Evolutionary conservation across 495 filamentous ascomycete species (phyloP).

Genomic region (Xylaria palmicola): DNA sequence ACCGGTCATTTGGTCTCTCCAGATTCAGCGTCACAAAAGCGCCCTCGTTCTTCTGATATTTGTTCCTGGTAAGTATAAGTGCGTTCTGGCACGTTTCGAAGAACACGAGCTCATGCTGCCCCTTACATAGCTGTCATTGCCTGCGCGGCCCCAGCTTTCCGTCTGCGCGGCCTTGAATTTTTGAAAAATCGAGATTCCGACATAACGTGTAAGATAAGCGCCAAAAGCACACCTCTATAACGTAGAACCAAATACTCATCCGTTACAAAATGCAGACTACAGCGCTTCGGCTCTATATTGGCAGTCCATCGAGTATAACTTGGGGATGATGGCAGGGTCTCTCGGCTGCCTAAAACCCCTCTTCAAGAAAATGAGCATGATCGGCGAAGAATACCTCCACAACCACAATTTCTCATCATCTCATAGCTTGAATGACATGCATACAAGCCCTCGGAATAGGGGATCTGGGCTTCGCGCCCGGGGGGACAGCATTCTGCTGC

Average conservation of each 20-base stretch:
- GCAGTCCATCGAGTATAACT: slow-evolving; percentile 15
- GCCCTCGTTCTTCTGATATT: neutral
- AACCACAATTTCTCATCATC: no score
- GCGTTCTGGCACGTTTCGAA: no score
- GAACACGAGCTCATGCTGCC: neutral
- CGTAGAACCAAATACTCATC: neutral
- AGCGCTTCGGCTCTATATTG: slow-evolving; percentile 17
- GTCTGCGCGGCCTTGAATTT: slow-evolving; percentile 3
- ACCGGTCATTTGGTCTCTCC: slow-evolving; percentile 2
- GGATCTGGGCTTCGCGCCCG: no score
- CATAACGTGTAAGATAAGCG: slow-evolving; percentile 10
- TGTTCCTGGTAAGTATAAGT: slow-evolving; percentile 2
- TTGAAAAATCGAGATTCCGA: slow-evolving; percentile 1
- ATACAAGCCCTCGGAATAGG: no score
- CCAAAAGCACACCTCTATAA: neutral
- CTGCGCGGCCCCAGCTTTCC: slow-evolving; percentile 7
- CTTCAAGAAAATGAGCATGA: no score
- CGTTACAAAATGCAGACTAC: neutral
- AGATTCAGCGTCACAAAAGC: slow-evolving; percentile 1
- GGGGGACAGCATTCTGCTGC: no score
- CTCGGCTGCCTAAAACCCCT: slow-evolving; percentile 4
- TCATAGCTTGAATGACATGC: no score
- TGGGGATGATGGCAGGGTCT: slow-evolving; percentile 11
- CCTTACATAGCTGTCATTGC: slow-evolving; percentile 1
- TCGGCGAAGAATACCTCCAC: no score